phyloP scores from a whole-genome alignment of 768 basidiomycete genomes.

The Macrolepiota albuminosa region DNA sequence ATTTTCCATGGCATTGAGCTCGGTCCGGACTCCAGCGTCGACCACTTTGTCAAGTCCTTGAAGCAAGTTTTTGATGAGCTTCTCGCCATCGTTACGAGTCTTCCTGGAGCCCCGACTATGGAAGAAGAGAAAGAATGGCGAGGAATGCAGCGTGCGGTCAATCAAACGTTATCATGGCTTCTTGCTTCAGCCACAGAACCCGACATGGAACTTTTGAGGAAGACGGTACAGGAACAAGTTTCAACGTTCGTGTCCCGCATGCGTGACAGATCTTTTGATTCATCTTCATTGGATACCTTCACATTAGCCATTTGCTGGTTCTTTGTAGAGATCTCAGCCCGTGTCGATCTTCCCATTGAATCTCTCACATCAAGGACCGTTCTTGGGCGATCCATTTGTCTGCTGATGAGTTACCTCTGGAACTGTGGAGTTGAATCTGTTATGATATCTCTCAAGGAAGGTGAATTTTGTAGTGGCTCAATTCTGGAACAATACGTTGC shows the following conservation, averaged over 20 bases:
- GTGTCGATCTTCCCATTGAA: conserved; percentile 23
- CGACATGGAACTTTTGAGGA: conserved; percentile 24
- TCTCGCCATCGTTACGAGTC: conserved; percentile 30
- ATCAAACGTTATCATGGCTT: conserved; percentile 44
- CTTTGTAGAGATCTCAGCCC: conserved; percentile 49
- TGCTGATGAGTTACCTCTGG: conserved; percentile 49
- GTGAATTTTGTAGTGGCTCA: conserved; percentile 29
- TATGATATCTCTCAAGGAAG: conserved; percentile 33
- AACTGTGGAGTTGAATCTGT: conserved; percentile 45
- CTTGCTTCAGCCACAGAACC: conserved; percentile 29
- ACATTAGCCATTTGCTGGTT: conserved; percentile 58
- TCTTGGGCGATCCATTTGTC: conserved; percentile 26
- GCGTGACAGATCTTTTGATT: conserved; percentile 27
- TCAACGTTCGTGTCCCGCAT: conserved; percentile 33
- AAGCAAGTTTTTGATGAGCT: conserved; percentile 44
- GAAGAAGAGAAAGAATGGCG: conserved; percentile 34
- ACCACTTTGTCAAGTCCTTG: conserved; percentile 39
- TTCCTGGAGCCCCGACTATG: conserved; percentile 29
- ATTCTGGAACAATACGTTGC: conserved; percentile 38
- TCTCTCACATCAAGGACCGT: conserved; percentile 8
- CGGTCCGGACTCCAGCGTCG: conserved; percentile 34
- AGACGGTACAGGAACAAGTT: conserved; percentile 31
- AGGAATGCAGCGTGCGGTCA: conserved; percentile 31
- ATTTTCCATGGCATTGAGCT: conserved; percentile 38
- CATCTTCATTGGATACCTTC: conserved; percentile 30